A percentile compares a stretch with the other conserved stretches of the same genome.
Conservation (phyloP, 2,329 filamentous ascomycete genomes). For the Pyrenophora seminiperda region DNA sequence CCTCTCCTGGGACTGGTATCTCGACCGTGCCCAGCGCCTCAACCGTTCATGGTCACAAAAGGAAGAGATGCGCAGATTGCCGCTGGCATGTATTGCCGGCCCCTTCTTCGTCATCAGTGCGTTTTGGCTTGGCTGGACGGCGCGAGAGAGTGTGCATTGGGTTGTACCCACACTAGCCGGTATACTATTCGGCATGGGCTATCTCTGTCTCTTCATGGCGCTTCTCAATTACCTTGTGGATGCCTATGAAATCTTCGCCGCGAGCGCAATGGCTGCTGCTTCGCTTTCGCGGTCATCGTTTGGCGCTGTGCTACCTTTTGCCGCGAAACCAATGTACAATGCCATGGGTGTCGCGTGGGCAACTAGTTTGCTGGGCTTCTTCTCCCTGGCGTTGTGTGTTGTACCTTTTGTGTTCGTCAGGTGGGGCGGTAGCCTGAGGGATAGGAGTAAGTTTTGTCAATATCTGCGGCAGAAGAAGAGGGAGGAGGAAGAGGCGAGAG, state of each 20-base stretch:
- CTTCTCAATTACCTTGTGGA: slow-evolving; percentile 65
- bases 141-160: slow-evolving; percentile 48
- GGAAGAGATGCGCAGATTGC: slow-evolving; percentile 72
- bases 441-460: slow-evolving; percentile 65
- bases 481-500: slow-evolving; percentile 33
- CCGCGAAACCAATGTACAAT: slow-evolving; percentile 64
- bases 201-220: slow-evolving; percentile 58
- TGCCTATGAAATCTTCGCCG: slow-evolving; percentile 76
- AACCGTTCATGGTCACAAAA: slow-evolving; percentile 62
- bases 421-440: slow-evolving; percentile 60
- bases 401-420: slow-evolving; percentile 65
- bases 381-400: slow-evolving; percentile 56
- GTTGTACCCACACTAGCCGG: slow-evolving; percentile 51
- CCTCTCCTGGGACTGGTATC: slow-evolving; percentile 66
- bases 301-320: slow-evolving; percentile 64
- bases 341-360: slow-evolving; percentile 72
- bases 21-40: slow-evolving; percentile 57
- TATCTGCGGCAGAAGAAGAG: slow-evolving; percentile 54
- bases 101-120: slow-evolving; percentile 58
- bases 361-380: slow-evolving; percentile 56
- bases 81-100: slow-evolving; percentile 72
- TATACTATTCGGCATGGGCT: slow-evolving; percentile 53
- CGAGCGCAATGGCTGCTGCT: slow-evolving; percentile 81
- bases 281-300: slow-evolving; percentile 78
- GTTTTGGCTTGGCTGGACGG: slow-evolving; percentile 54